Base-by-base conservation (phyloP, 2,329 filamentous ascomycete genomes). In the Ophiosphaerella narmari region DNA sequence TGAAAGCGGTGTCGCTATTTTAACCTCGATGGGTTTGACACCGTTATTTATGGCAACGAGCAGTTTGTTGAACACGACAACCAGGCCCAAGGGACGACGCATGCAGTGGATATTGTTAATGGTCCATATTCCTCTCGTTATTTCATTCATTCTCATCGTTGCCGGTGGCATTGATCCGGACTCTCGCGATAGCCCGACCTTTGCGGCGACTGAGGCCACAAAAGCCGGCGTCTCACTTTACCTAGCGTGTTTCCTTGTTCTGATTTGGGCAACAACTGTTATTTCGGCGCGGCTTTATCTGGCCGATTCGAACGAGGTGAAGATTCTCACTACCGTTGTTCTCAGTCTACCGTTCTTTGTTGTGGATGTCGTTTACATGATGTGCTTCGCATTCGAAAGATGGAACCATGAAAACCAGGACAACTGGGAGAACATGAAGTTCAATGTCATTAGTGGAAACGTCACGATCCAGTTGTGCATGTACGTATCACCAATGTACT, bases 71-170 rank as follows among this genome's bases (percentile, higher is more conserved):
- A 71, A 71, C 52, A 55, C 65, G 5, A 72, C 68, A 1, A 62
- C 64, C 5, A 54, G 63, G 37, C 69, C 69, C 9, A 72, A 72
- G 46, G 69, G 69, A 37, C 59, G 69, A 26, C 65, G 68, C 37
- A 72, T 72, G 69, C 69, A 72, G 58, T 72, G 69, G 69, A 65
- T 72, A 43, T 57, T 72, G 29, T 54, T 72, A 8, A 55, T 67
- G 14, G 52, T 70, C 1, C 65, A 72, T 39, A 55, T 72, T 38
- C 69, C 69, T 6, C 55, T 72, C 16, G 47, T 68, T 18, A 62
- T 70, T 39, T 72, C 69, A 2, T 67, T 72, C 40, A 62, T 71
- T 42, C 62, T 72, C 33, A 72, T 71, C 43, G 60, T 72, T 18
- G 68, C 69, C 29, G 69, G 69, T 18, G 68, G 67, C 26, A 71